A percentile compares a stretch with the other conserved stretches of the same genome.
phyloP scores from a whole-genome alignment of 2,329 filamentous ascomycete genomes.

The Xylariales sp. region DNA sequence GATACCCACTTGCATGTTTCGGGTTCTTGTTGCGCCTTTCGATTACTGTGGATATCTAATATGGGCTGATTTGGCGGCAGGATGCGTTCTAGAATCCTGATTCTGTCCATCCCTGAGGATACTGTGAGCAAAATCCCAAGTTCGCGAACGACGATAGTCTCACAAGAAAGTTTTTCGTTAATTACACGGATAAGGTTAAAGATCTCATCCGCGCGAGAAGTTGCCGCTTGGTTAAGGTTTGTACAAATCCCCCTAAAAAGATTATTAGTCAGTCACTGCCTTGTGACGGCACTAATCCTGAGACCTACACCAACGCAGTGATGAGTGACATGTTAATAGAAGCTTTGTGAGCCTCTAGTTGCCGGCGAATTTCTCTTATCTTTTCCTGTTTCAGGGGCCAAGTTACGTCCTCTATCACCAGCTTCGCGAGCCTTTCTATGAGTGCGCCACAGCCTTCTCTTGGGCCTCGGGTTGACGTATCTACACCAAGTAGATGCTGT shows the following conservation, averaged over 20 bases:
- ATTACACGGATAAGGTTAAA: background rate
- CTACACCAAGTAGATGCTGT: background rate
- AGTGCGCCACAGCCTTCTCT: background rate
- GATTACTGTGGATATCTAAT: slow-evolving; percentile 19
- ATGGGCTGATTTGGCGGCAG: background rate
- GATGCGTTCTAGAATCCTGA: slow-evolving; percentile 6
- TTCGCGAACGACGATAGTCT: background rate
- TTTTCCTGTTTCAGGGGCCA: slow-evolving; percentile 9
- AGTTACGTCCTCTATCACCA: background rate
- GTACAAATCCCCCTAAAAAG: background rate
- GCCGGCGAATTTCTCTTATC: background rate
- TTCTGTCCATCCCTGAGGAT: slow-evolving; percentile 1
- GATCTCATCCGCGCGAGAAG: no score
- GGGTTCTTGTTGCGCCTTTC: slow-evolving; percentile 20
- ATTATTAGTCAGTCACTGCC: background rate
- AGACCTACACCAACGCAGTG: slow-evolving; percentile 15
- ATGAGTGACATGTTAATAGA: slow-evolving; percentile 11
- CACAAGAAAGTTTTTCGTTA: background rate
- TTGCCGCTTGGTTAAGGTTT: background rate
- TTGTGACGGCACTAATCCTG: background rate
- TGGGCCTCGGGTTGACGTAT: background rate
- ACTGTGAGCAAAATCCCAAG: background rate
- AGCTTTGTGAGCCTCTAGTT: slow-evolving; percentile 20
- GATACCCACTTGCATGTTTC: slow-evolving; percentile 35
- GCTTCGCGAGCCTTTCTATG: background rate